Conservation (phyloP, 768 basidiomycete genomes). For the Leccinum subgranulosum region DNA sequence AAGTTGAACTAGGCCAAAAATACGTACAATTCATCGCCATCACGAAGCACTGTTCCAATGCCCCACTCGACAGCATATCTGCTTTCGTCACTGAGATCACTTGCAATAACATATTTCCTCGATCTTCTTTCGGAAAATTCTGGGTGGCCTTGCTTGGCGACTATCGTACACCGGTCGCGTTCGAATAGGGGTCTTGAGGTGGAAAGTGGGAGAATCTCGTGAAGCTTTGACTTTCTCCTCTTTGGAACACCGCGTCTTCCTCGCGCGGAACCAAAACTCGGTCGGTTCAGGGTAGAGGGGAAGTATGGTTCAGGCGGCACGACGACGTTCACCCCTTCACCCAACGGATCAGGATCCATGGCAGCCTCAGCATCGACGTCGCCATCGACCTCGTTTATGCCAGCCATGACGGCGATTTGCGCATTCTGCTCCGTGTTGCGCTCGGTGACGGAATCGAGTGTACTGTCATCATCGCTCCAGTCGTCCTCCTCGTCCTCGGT, state of each 20-base stretch:
- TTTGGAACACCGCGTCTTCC: slow-evolving; percentile 39
- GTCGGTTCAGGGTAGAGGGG: slow-evolving; percentile 63
- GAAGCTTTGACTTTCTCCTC: slow-evolving; percentile 58
- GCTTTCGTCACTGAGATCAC: slow-evolving; percentile 92
- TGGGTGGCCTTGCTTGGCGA: slow-evolving; percentile 83
- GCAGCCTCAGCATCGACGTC: slow-evolving; percentile 52
- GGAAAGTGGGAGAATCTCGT: slow-evolving; percentile 60
- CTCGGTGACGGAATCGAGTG: slow-evolving; percentile 79
- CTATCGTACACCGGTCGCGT: slow-evolving; percentile 89
- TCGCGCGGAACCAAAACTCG: slow-evolving; percentile 36
- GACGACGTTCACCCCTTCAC: slow-evolving; percentile 89
- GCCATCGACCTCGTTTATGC: slow-evolving; percentile 31
- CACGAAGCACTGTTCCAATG: slow-evolving; percentile 90
- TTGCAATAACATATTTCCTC: slow-evolving; percentile 81
- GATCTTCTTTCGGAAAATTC: slow-evolving; percentile 53
- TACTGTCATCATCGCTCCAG: slow-evolving; percentile 52
- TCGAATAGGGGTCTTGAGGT: slow-evolving; percentile 84
- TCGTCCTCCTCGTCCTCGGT: slow-evolving; percentile 58
- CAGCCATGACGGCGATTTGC: slow-evolving; percentile 37
- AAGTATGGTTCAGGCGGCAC: slow-evolving; percentile 83
- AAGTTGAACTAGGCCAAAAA: not conserved
- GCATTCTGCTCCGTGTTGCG: slow-evolving; percentile 87
- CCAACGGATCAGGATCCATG: slow-evolving; percentile 75
- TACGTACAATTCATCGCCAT: slow-evolving; percentile 83
- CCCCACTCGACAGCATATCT: slow-evolving; percentile 97